A percentile compares a stretch with the other conserved stretches of the same genome.
These are phyloP conservation scores for Kalaharituber pfeilii DNA, from an alignment of 2,329 filamentous ascomycete genomes.

Conservation along the genomic window DNA sequence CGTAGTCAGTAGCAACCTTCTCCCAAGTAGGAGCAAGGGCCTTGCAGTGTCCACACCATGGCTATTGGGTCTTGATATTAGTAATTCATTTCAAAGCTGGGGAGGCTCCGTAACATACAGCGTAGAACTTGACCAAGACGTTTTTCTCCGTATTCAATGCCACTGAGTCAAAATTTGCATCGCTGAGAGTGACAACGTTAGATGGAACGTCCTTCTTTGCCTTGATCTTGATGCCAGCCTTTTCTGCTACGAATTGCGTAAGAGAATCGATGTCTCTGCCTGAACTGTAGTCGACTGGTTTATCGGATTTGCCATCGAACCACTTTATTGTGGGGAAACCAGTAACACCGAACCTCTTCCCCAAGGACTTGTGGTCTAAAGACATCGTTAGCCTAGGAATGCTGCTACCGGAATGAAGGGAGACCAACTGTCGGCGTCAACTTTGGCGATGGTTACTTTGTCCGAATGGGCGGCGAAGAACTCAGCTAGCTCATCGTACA, in stretches of 20 bases:
- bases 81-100: neutral
- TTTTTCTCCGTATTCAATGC: conserved; percentile 66
- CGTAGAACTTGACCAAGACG: conserved; percentile 89
- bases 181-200: conserved; percentile 61
- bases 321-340: conserved; percentile 96
- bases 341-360: conserved; percentile 71
- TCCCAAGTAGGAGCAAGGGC: conserved; percentile 81
- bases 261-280: conserved; percentile 79
- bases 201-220: conserved; percentile 54
- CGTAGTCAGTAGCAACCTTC: conserved; percentile 63
- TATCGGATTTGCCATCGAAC: conserved; percentile 88
- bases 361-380: conserved; percentile 53
- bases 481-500: conserved; percentile 22
- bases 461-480: conserved; percentile 31
- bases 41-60: conserved; percentile 66
- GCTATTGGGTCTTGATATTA: conserved; percentile 3
- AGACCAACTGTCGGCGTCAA: conserved; percentile 58
- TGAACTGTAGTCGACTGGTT: conserved; percentile 67
- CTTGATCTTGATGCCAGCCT: conserved; percentile 64
- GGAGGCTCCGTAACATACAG: conserved; percentile 44
- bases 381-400: conserved; percentile 1
- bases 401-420: neutral
- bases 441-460: conserved; percentile 78
- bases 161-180: conserved; percentile 56
- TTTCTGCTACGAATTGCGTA: conserved; percentile 61